Evolutionary conservation across 768 basidiomycete genomes (phyloP).

Genomic region (Filobasidium floriforme): DNA sequence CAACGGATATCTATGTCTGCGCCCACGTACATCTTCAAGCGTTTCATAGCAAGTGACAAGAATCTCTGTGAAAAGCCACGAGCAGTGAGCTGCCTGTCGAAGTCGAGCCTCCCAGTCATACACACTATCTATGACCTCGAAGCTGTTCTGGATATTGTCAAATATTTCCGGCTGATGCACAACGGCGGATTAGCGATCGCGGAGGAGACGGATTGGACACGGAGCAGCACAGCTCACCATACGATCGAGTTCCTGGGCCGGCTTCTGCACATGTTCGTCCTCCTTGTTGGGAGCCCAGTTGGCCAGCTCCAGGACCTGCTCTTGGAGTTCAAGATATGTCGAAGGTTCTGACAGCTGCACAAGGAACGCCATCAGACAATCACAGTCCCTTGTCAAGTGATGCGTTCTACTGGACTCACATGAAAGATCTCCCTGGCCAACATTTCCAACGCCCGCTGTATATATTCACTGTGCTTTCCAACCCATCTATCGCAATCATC

Average conservation of each 20-base stretch:
- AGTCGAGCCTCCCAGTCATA: not conserved
- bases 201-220: not conserved
- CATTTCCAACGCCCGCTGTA: constrained; percentile 15
- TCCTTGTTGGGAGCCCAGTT: not conserved
- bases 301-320: not conserved
- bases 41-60: constrained; percentile 14
- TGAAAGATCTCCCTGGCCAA: constrained; percentile 16
- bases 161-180: constrained; percentile 14
- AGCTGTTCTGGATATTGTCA: constrained; percentile 18
- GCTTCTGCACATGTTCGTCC: not conserved
- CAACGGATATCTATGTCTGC: no score
- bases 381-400: no score
- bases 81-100: not conserved
- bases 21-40: constrained; percentile 13
- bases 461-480: constrained; percentile 18
- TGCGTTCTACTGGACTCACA: constrained; percentile 5
- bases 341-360: constrained; percentile 2
- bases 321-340: not conserved
- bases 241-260: not conserved
- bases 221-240: not conserved
- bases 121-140: constrained; percentile 21
- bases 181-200: not conserved
- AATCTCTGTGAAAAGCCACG: no score
- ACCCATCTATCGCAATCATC: constrained; percentile 22
- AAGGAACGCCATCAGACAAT: not conserved